Percentiles rank a stretch among this genome's conserved stretches.
Conservation (phyloP, 495 filamentous ascomycete species). For the Aspergillus nidulans region DNA sequence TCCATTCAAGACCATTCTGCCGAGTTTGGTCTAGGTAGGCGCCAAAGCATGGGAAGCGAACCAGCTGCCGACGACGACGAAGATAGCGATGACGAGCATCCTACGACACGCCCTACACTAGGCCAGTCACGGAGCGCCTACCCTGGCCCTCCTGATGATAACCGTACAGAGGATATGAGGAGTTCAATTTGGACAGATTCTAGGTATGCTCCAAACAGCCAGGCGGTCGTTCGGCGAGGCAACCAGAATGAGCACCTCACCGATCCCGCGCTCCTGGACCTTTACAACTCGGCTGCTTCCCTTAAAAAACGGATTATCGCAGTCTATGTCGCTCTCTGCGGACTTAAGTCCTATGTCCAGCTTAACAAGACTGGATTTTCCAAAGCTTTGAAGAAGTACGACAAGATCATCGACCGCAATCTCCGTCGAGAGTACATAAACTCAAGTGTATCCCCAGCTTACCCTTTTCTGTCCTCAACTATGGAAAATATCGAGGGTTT, state of each 20-base stretch:
- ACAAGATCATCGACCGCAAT: conserved; percentile 85
- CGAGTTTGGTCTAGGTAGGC: conserved; percentile 43
- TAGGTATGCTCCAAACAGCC: conserved; percentile 14
- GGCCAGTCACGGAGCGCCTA: conserved; percentile 28
- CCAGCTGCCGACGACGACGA: conserved; percentile 55
- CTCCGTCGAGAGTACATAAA: conserved; percentile 73
- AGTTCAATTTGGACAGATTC: conserved; percentile 33
- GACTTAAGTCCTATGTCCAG: conserved; percentile 92
- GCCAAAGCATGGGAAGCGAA: conserved; percentile 47
- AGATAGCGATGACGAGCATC: conserved; percentile 44
- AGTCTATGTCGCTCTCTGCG: conserved; percentile 89
- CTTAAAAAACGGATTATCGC: conserved; percentile 86
- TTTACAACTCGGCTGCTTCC: conserved; percentile 79
- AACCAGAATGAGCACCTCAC: conserved; percentile 59
- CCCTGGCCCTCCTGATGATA: conserved; percentile 32
- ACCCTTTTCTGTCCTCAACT: conserved; percentile 71
- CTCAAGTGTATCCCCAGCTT: conserved; percentile 62
- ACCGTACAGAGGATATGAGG: conserved; percentile 43
- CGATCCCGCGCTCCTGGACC: conserved; percentile 61
- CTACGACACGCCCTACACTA: conserved; percentile 11
- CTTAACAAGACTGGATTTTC: conserved; percentile 94
- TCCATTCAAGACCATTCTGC: conserved; percentile 37
- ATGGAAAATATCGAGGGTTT: conserved; percentile 64
- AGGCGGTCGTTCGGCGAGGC: conserved; percentile 17
- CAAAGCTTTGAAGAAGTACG: conserved; percentile 97